Evolutionary conservation across 148 eudicot genomes (phyloP), one percentile per base, ranked within the genome.

Genomic region (Rhododendron williamsianum): DNA sequence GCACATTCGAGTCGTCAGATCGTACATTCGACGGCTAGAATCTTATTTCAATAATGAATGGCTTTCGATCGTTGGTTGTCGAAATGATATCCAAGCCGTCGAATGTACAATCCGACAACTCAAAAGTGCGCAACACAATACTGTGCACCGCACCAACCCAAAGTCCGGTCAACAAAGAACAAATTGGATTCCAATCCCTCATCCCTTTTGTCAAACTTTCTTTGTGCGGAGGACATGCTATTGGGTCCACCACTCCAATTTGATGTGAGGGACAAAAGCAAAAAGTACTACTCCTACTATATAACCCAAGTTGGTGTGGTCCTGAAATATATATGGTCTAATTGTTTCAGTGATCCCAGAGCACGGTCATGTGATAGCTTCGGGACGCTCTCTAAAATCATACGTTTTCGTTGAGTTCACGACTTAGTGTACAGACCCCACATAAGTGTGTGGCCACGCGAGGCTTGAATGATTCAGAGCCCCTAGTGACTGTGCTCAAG

Each of bases 111-210:
- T 41, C 6, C 6, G 7, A 41, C 0, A 1, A 5, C 6, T 41
- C 1, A 41, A 0, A 6, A 1, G 0, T 5, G 0, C 6, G 6
- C 1, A 41, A 0, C 6, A 41, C 0, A 0, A n/a, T n/a, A n/a
- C n/a, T n/a, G 6, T 41, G 0, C 41, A 38, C 41, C 0, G 4
- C 5, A 38, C 41, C 43, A 4, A 41, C 43, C 6, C 0, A 0
- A 41, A 41, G 6, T 41, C 43, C 6, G 43, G 46, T 76, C 46
- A 76, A 41, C 3, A 78, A 78, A 78, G 6, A 78, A 78, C 54
- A 78, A 45, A 23, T 78, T 78, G 81, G 81, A 45, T 78, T 78
- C 54, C 51, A 41, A 41, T 43, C 13, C 51, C 48, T 21, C 27
- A 38, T 0, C 54, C 51, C 25, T 81, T 9, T 46, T 18, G 63